Percentiles rank a stretch among this genome's conserved stretches.
Evolutionary conservation across 1,284 basidiomycete genomes (phyloP).

Genomic region (Coniferiporia weirii): DNA sequence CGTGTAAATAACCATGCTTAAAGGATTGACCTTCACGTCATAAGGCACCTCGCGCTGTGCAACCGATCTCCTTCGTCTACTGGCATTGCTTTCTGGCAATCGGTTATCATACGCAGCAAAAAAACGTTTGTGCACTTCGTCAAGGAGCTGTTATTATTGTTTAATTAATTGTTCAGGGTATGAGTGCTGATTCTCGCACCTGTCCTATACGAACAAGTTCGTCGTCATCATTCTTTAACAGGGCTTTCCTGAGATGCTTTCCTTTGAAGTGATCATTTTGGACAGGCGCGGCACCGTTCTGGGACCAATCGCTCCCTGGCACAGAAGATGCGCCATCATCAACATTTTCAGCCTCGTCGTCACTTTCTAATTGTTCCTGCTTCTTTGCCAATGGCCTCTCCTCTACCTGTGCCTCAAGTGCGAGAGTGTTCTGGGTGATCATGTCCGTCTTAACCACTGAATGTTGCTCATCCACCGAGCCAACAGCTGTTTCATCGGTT

Average conservation of each 20-base stretch:
- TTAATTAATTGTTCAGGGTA: background rate
- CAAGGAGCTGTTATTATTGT: constrained; percentile 55
- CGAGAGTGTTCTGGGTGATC: constrained; percentile 58
- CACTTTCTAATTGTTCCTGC: constrained; percentile 60
- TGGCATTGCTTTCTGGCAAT: constrained; percentile 31
- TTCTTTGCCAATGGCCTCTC: constrained; percentile 84
- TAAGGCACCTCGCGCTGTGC: constrained; percentile 26
- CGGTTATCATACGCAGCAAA: constrained; percentile 60
- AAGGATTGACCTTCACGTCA: constrained; percentile 24
- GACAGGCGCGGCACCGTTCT: constrained; percentile 2
- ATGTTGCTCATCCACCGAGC: constrained; percentile 29
- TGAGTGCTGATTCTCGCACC: constrained; percentile 38
- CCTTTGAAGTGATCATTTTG: constrained; percentile 11
- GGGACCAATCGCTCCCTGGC: constrained; percentile 9
- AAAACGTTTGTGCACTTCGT: constrained; percentile 72
- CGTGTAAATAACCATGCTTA: background rate
- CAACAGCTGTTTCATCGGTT: constrained; percentile 14
- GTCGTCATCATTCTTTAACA: constrained; percentile 84
- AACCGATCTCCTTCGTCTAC: constrained; percentile 27
- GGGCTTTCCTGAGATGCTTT: constrained; percentile 47
- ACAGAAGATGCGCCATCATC: constrained; percentile 15
- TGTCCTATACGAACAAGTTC: constrained; percentile 76
- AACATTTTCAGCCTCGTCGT: constrained; percentile 15
- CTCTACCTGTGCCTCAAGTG: constrained; percentile 80
- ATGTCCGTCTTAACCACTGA: constrained; percentile 50